Conservation (phyloP, 2,329 filamentous ascomycete species). For the Sphaerulina vaccinii region DNA sequence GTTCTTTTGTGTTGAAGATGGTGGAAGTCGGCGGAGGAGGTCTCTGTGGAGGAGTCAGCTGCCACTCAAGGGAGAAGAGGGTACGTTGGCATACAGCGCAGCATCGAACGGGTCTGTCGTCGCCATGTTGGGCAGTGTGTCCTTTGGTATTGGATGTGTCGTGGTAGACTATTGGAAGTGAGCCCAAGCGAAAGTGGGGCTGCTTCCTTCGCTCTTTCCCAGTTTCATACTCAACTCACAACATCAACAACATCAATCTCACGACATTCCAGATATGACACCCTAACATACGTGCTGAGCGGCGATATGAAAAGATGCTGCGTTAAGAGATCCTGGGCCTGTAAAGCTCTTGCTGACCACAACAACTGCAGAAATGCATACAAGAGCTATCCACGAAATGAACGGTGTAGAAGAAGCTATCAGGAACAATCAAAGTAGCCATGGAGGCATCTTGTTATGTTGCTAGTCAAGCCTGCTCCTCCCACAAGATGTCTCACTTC, state of each 20-base stretch:
- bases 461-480: too few species aligned
- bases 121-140: conserved; percentile 16
- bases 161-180: background rate
- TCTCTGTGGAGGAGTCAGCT: conserved; percentile 59
- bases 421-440: too few species aligned
- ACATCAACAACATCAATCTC: background rate
- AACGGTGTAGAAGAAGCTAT: too few species aligned
- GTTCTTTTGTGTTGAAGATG: conserved; percentile 84
- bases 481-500: too few species aligned
- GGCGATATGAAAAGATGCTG: too few species aligned
- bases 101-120: conserved; percentile 68
- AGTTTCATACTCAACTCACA: background rate
- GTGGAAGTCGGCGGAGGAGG: conserved; percentile 95
- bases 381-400: too few species aligned
- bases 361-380: too few species aligned
- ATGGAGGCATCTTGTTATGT: too few species aligned
- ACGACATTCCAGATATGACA: too few species aligned
- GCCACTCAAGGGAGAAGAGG: conserved; percentile 1
- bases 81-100: conserved; percentile 60
- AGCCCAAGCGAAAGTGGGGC: background rate
- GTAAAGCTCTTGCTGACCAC: too few species aligned
- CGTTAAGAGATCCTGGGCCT: too few species aligned
- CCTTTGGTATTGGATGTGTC: background rate
- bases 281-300: too few species aligned
- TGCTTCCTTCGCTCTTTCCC: background rate